Evolutionary conservation across 192 early-diverging fungal genomes (phyloP).

Genomic region (Cladochytrium replicatum): DNA sequence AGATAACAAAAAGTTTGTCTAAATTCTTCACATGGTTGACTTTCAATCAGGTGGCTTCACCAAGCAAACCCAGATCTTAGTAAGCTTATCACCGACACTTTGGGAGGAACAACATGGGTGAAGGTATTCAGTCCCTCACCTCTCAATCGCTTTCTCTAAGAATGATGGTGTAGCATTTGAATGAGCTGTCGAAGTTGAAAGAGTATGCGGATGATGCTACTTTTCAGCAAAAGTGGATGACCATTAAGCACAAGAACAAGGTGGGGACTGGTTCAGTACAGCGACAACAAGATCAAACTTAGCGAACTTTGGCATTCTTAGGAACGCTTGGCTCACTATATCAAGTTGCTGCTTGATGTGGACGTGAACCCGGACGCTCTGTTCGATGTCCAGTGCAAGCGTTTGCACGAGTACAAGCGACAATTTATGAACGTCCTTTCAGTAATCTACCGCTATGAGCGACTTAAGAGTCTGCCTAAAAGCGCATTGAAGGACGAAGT

Average conservation of each 20-base stretch:
- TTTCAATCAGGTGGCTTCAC: constrained; percentile 76
- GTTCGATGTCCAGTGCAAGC: constrained; percentile 96
- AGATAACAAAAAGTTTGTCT: not conserved
- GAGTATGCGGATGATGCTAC: constrained; percentile 44
- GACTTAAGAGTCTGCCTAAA: constrained; percentile 68
- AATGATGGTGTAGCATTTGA: too few species aligned
- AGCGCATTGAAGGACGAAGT: constrained; percentile 56
- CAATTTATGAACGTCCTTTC: constrained; percentile 97
- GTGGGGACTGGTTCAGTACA: constrained; percentile 9
- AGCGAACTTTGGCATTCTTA: not conserved
- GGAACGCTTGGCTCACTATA: constrained; percentile 72
- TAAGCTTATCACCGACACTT: constrained; percentile 66
- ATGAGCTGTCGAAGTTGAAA: constrained; percentile 56
- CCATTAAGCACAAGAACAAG: constrained; percentile 88
- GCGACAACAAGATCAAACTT: not conserved
- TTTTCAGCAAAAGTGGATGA: constrained; percentile 82
- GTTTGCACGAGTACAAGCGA: constrained; percentile 99
- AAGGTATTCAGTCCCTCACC: too few species aligned
- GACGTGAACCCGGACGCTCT: constrained; percentile 75
- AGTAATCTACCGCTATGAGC: constrained; percentile 89
- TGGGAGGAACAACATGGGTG: constrained; percentile 68
- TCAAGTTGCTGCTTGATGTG: constrained; percentile 58
- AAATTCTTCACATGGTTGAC: constrained; percentile 5
- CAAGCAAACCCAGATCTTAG: constrained; percentile 87
- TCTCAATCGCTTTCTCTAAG: too few species aligned